Conservation (phyloP, 148 eudicot genomes). For the Dianthus caryophyllus region DNA sequence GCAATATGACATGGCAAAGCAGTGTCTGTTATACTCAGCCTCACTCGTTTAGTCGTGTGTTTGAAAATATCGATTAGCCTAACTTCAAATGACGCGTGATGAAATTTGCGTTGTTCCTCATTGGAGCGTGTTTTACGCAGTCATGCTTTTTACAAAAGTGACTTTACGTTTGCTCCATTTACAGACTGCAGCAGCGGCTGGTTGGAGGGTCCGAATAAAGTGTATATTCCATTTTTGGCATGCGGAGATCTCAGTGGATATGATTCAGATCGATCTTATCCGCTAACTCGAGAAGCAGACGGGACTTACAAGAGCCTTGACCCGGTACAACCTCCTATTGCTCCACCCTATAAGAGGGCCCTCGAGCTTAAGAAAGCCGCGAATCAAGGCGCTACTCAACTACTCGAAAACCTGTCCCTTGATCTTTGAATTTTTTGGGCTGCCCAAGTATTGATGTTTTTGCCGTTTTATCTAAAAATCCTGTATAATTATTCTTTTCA, state of each 20-base stretch:
- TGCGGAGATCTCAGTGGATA: slow-evolving; percentile 95
- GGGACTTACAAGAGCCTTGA: slow-evolving; percentile 82
- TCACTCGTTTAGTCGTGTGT: too few relatives aligned
- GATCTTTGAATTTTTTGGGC: slow-evolving; percentile 25
- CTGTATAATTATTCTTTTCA: too few relatives aligned
- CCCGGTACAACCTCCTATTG: slow-evolving; percentile 96
- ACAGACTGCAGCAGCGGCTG: slow-evolving; percentile 97
- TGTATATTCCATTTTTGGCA: slow-evolving; percentile 96
- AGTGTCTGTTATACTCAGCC: too few relatives aligned
- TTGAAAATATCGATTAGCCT: too few relatives aligned
- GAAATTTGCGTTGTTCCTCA: not conserved
- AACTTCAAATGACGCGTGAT: too few relatives aligned
- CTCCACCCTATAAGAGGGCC: slow-evolving; percentile 95
- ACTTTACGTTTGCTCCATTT: not conserved
- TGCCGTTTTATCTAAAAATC: too few relatives aligned
- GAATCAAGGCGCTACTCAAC: slow-evolving; percentile 49
- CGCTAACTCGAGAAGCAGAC: slow-evolving; percentile 64
- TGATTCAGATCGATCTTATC: slow-evolving; percentile 94
- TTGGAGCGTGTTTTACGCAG: too few relatives aligned
- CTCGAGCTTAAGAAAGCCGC: slow-evolving; percentile 93
- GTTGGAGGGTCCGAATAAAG: slow-evolving; percentile 80
- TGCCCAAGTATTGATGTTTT: too few relatives aligned
- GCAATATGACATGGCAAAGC: too few relatives aligned
- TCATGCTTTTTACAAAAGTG: not conserved
- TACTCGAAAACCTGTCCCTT: slow-evolving; percentile 51